Conservation (phyloP, 2,329 filamentous ascomycete genomes). For the Venturia aucupariae region DNA sequence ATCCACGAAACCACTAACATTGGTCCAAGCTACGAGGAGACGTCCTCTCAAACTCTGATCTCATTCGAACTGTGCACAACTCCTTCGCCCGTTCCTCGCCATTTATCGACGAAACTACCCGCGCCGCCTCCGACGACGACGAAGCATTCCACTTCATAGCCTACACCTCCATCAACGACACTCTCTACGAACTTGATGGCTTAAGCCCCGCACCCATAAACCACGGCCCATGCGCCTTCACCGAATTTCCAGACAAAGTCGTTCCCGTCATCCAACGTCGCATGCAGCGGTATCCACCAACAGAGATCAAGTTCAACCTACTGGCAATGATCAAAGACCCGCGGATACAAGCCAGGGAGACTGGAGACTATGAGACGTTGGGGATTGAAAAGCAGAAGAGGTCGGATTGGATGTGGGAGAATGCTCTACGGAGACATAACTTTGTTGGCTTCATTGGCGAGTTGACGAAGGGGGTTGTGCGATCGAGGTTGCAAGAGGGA, state of each 20-base stretch:
- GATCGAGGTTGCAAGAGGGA: slow-evolving; percentile 58
- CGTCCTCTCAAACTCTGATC: slow-evolving; percentile 56
- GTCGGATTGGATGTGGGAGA: slow-evolving; percentile 86
- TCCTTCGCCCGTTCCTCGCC: slow-evolving; percentile 81
- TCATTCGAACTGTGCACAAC: slow-evolving; percentile 64
- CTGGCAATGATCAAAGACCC: slow-evolving; percentile 85
- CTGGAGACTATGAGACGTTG: slow-evolving; percentile 73
- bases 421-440: slow-evolving; percentile 82
- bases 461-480: slow-evolving; percentile 78
- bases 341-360: slow-evolving; percentile 64
- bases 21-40: slow-evolving; percentile 57
- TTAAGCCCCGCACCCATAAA: slow-evolving; percentile 86
- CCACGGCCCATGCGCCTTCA: slow-evolving; percentile 65
- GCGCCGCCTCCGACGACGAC: slow-evolving; percentile 61
- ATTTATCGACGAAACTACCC: slow-evolving; percentile 84
- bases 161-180: slow-evolving; percentile 72
- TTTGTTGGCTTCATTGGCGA: slow-evolving; percentile 94
- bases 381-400: slow-evolving; percentile 76
- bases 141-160: slow-evolving; percentile 98
- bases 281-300: slow-evolving; percentile 72
- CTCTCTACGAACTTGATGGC: slow-evolving; percentile 89
- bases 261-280: slow-evolving; percentile 80
- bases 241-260: slow-evolving; percentile 68
- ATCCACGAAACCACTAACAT: neutral
- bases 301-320: slow-evolving; percentile 92